Evolutionary conservation across 495 filamentous ascomycete species (phyloP), one percentile per base, ranked within the genome.

Genomic region (Hyphodiscus hymeniophilus): DNA sequence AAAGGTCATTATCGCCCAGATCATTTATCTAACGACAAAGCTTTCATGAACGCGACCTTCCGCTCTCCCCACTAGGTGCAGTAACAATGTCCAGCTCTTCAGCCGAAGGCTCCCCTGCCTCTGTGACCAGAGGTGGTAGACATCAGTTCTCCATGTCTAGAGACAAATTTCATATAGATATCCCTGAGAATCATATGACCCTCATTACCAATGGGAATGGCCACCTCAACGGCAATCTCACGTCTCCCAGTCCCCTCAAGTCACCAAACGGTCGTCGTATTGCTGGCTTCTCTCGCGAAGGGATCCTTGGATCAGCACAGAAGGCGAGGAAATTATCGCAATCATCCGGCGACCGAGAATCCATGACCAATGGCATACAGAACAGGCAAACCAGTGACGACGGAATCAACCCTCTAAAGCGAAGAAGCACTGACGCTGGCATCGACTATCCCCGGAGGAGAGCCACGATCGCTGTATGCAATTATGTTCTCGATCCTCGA

Each of bases 391-490:
- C 43, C 17, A 59, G 52, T 36, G 73, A 76, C 44, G 73, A 77
- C 59, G 67, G 67, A 35, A 61, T 64, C 31, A 77, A 77, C 50
- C 74, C 74, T 15, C 52, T 76, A 33, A 82, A 82, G 62, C 75
- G 81, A 60, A 76, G 81, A 60, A 80, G 79, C 49, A 82, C 73
- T 24, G 76, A 83, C 51, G 78, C 76, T 45, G 75, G 72, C 20
- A 68, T 80, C 36, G 81, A 85, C 53, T 86, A 85, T 51, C 81
- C 81, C 16, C 68, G 82, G 61, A 71, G 82, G 58, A 70, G 81
- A 54, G 81, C 82, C 48, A 86, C 81, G 7, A 84, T 86, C 59
- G 82, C 82, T 49, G 82, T 85, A 78, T 57, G 81, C 69, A 40
- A 12, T 40, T 20, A 39, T 51, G 22, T 48, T 21, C 41, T 21